Evolutionary conservation across 2,329 filamentous ascomycete genomes (phyloP).

Genomic region (Arthroderma uncinatum): DNA sequence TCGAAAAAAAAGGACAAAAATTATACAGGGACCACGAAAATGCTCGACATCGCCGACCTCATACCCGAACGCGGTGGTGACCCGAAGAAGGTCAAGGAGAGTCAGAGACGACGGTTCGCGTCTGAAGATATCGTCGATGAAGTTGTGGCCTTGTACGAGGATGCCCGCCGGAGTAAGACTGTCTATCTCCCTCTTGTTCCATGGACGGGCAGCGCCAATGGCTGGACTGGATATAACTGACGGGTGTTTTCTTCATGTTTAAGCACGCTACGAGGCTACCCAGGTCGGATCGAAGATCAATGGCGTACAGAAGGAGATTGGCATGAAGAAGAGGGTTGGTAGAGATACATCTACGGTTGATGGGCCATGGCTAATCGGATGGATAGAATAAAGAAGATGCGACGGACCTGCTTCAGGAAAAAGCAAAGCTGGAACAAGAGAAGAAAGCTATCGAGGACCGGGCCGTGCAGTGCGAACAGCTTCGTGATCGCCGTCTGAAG

Average conservation of each 20-base stretch:
- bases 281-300: conserved; percentile 81
- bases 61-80: conserved; percentile 81
- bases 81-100: conserved; percentile 83
- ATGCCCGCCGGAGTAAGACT: conserved; percentile 60
- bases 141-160: conserved; percentile 75
- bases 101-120: conserved; percentile 71
- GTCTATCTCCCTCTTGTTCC: background rate
- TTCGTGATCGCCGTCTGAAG: conserved; percentile 66
- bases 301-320: conserved; percentile 78
- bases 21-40: conserved; percentile 24
- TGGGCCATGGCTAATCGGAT: background rate
- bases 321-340: conserved; percentile 71
- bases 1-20: background rate
- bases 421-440: conserved; percentile 64
- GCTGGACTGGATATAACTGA: background rate
- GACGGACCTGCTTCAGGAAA: conserved; percentile 65
- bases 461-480: conserved; percentile 62
- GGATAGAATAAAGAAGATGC: conserved; percentile 72
- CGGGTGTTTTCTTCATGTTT: conserved; percentile 8
- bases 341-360: no score
- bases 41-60: conserved; percentile 70
- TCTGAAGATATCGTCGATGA: conserved; percentile 79
- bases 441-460: conserved; percentile 68
- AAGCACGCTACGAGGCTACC: conserved; percentile 63
- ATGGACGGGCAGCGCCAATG: background rate